These are phyloP conservation scores for Backusella liffmaniae DNA, from an alignment of 192 early-diverging fungal species.

Conservation along the genomic window DNA sequence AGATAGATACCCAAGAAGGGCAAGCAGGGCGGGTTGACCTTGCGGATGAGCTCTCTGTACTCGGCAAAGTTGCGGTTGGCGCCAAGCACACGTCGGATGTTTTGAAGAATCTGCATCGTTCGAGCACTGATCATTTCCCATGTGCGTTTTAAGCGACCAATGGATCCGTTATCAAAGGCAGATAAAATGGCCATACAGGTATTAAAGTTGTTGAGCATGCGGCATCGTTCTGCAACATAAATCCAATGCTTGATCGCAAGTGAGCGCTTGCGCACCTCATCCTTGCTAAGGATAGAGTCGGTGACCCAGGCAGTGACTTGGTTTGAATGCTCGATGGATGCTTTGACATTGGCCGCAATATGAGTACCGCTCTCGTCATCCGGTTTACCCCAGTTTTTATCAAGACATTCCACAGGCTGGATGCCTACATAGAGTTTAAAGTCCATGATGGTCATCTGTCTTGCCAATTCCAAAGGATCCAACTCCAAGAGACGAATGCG, in stretches of 20 bases:
- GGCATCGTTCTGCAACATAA: constrained; percentile 74
- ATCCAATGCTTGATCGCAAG: constrained; percentile 80
- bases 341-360: constrained; percentile 81
- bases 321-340: constrained; percentile 81
- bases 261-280: constrained; percentile 76
- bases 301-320: constrained; percentile 89
- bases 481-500: constrained; percentile 81
- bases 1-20: constrained; percentile 84
- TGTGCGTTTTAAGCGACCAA: constrained; percentile 86
- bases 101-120: constrained; percentile 56
- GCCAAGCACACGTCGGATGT: constrained; percentile 70
- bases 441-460: constrained; percentile 92
- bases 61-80: constrained; percentile 75
- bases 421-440: constrained; percentile 75
- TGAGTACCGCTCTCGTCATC: constrained; percentile 41
- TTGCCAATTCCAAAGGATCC: constrained; percentile 87
- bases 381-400: constrained; percentile 80
- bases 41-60: constrained; percentile 81
- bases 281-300: constrained; percentile 76
- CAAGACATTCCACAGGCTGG: constrained; percentile 82
- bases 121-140: constrained; percentile 65
- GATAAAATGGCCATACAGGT: constrained; percentile 85
- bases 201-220: constrained; percentile 87
- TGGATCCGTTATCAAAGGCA: constrained; percentile 79
- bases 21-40: constrained; percentile 72